These are phyloP conservation scores for Apostasia ramifera DNA, from an alignment of 106 monocot genomes.

Conservation along the genomic window DNA sequence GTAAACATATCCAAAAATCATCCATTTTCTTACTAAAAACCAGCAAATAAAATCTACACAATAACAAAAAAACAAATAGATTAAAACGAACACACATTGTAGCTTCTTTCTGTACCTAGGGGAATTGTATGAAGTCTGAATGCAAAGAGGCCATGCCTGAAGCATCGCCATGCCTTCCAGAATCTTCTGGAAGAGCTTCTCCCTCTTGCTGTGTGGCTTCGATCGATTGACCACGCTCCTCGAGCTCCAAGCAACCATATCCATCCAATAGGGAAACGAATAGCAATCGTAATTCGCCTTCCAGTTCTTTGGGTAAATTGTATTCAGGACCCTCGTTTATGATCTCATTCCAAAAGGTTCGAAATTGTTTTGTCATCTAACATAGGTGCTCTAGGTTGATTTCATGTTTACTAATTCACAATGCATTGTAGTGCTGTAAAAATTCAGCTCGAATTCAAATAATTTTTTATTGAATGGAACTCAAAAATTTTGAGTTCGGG, in stretches of 20 bases:
- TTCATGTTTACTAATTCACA: too few relatives aligned
- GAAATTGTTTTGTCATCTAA: too few relatives aligned
- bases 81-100: neutral
- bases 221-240: neutral
- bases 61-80: neutral
- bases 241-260: neutral
- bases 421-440: too few relatives aligned
- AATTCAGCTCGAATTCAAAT: too few relatives aligned
- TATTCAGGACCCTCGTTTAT: too few relatives aligned
- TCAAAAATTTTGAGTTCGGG: too few relatives aligned
- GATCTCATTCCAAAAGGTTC: too few relatives aligned
- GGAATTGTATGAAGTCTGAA: neutral
- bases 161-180: slow-evolving; percentile 2
- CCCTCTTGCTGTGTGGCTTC: neutral
- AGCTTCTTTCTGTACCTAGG: neutral
- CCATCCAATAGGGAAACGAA: neutral
- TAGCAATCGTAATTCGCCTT: too few relatives aligned
- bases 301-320: too few relatives aligned
- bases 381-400: too few relatives aligned
- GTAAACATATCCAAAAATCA: neutral
- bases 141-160: neutral
- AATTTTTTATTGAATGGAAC: too few relatives aligned
- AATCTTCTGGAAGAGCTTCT: neutral
- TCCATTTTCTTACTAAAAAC: neutral
- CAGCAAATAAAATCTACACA: neutral